phyloP scores from a whole-genome alignment of 768 basidiomycete species.

The Mycena kentingensis region DNA sequence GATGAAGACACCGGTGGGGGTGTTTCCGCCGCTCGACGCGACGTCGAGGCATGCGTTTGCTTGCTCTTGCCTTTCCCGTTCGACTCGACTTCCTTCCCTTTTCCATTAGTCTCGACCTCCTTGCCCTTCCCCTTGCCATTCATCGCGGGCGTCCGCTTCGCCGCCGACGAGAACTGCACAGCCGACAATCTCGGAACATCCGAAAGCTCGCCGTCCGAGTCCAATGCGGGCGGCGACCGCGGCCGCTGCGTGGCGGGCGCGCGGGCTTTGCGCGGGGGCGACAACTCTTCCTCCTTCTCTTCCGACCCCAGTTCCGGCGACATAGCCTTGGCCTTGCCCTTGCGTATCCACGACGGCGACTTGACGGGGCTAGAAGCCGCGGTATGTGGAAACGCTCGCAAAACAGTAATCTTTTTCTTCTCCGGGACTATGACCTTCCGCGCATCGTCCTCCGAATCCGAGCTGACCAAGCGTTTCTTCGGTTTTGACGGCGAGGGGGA shows the following conservation, averaged over 20 bases:
- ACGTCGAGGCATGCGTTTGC: no score
- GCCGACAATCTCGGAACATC: constrained; percentile 2
- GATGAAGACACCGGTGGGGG: constrained; percentile 20
- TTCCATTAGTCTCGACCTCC: no score
- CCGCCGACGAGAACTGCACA: not conserved
- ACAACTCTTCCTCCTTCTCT: not conserved
- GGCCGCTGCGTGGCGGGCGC: not conserved
- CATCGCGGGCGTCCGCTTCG: not conserved
- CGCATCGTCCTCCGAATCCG: no score
- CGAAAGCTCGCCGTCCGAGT: constrained; percentile 4
- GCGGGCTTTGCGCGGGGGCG: not conserved
- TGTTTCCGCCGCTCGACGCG: constrained; percentile 1
- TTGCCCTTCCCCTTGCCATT: no score
- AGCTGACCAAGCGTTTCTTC: constrained; percentile 4
- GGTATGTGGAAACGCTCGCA: not conserved
- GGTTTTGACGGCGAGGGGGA: not conserved
- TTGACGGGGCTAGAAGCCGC: not conserved
- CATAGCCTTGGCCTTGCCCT: constrained; percentile 3
- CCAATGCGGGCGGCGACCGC: constrained; percentile 2
- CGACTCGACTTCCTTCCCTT: no score
- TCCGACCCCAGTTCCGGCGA: constrained; percentile 2
- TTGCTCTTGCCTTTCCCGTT: no score
- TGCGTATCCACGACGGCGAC: not conserved
- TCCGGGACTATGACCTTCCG: no score
- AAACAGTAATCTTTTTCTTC: no score